Conservation (phyloP, 805 yeast genomes). For the Wickerhamia fluorescens region DNA sequence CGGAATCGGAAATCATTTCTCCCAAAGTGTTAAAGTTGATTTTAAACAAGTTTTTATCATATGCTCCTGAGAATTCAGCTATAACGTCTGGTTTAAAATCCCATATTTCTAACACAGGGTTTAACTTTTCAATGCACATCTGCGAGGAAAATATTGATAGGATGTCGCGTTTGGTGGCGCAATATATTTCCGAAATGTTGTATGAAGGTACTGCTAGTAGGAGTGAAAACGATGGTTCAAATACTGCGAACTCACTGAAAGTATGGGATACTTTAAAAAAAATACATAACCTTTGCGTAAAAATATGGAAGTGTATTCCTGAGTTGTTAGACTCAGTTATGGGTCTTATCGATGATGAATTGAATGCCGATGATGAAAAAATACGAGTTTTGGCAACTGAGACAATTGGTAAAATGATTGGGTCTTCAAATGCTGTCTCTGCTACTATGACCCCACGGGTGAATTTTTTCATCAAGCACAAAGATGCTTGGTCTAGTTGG, state of each 20-base stretch:
- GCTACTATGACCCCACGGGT: slow-evolving; percentile 33
- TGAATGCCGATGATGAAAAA: slow-evolving; percentile 60
- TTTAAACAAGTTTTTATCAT: slow-evolving; percentile 50
- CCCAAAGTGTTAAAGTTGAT: slow-evolving; percentile 53
- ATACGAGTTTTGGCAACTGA: slow-evolving; percentile 65
- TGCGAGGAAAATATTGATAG: slow-evolving; percentile 68
- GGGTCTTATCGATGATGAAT: slow-evolving; percentile 74
- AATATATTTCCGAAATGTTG: slow-evolving; percentile 69
- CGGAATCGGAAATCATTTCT: slow-evolving; percentile 64
- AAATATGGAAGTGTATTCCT: slow-evolving; percentile 74
- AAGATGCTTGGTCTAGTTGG: slow-evolving; percentile 64
- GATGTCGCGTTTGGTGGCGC: slow-evolving; percentile 69
- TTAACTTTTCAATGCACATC: slow-evolving; percentile 55
- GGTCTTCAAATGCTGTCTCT: slow-evolving; percentile 12
- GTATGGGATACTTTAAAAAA: slow-evolving; percentile 43
- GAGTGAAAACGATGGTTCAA: slow-evolving; percentile 14
- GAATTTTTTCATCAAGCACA: slow-evolving; percentile 53
- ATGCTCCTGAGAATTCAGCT: slow-evolving; percentile 10
- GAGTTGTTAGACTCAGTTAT: slow-evolving; percentile 65
- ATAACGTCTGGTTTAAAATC: slow-evolving; percentile 13
- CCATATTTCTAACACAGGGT: slow-evolving; percentile 44
- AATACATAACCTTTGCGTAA: slow-evolving; percentile 55
- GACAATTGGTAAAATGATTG: slow-evolving; percentile 62
- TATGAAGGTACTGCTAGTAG: slow-evolving; percentile 41
- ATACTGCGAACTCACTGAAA: slow-evolving; percentile 7